Percentiles rank a stretch among this genome's conserved stretches.
Conservation (phyloP, 495 filamentous ascomycete species). For the Aspergillus conjunctus region DNA sequence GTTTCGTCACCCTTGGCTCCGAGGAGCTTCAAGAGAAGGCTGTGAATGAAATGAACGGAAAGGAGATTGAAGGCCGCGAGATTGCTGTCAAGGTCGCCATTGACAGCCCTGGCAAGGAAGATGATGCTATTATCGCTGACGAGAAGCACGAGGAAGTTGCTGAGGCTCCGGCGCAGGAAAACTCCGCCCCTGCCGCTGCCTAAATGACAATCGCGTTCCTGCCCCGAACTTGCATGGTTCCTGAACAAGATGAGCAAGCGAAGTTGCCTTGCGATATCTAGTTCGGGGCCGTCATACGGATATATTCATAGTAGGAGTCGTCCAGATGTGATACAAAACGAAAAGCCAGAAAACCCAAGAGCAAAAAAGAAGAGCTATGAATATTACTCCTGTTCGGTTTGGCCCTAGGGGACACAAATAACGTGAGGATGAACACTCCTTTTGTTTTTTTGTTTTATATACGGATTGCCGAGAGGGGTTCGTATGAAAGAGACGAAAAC, state of each 20-base stretch:
- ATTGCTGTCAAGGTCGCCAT: conserved; percentile 99
- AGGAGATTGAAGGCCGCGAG: conserved; percentile 96
- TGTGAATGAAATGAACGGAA: conserved; percentile 96
- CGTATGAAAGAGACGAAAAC: conserved; percentile 23
- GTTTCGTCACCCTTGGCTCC: conserved; percentile 92
- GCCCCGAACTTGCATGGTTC: conserved; percentile 25
- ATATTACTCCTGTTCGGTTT: conserved; percentile 27
- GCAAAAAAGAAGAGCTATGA: conserved; percentile 23
- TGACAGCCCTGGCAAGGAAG: conserved; percentile 98
- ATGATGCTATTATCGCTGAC: conserved; percentile 74
- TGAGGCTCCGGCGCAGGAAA: conserved; percentile 46
- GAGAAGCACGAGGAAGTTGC: conserved; percentile 49
- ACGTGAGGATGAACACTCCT: conserved; percentile 16
- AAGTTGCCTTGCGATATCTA: conserved; percentile 7
- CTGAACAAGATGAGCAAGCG: conserved; percentile 14
- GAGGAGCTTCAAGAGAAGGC: conserved; percentile 98
- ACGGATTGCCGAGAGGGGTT: conserved; percentile 22
- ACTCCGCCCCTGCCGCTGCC: conserved; percentile 35
- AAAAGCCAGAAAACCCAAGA: conserved; percentile 19
- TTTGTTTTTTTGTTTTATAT: conserved; percentile 20
- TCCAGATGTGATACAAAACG: conserved; percentile 13
- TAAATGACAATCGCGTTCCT: conserved; percentile 34
- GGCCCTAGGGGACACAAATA: conserved; percentile 22
- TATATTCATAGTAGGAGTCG: conserved; percentile 14
- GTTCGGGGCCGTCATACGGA: conserved; percentile 21